These are phyloP conservation scores for Fusarium sp. DNA, from an alignment of 2,329 filamentous ascomycete species.

Conservation along the genomic window DNA sequence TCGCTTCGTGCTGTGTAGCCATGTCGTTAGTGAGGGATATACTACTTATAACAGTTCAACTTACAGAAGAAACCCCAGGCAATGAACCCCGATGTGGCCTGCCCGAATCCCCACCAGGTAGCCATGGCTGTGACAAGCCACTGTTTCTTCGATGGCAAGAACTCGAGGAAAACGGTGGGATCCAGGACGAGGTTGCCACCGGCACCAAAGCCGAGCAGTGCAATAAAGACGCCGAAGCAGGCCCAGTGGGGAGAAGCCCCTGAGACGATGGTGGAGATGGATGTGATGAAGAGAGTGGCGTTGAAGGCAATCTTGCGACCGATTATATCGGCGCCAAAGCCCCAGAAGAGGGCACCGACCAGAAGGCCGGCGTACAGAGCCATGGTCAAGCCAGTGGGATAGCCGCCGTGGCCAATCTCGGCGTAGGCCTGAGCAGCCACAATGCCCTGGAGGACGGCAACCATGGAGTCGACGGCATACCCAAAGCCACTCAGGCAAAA, in stretches of 20 bases:
- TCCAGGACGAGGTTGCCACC: conserved; percentile 78
- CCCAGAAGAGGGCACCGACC: conserved; percentile 74
- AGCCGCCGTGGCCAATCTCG: conserved; percentile 53
- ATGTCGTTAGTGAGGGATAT: not conserved
- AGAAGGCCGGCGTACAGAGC: conserved; percentile 67
- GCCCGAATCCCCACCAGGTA: conserved; percentile 65
- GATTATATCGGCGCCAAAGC: conserved; percentile 74
- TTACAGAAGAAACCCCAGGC: conserved; percentile 62
- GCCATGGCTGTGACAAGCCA: conserved; percentile 77
- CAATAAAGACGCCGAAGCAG: conserved; percentile 73
- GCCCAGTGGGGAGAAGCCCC: conserved; percentile 76
- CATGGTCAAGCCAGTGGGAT: conserved; percentile 67
- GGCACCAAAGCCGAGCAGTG: conserved; percentile 72
- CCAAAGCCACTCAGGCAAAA: conserved; percentile 75
- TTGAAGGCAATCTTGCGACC: conserved; percentile 78
- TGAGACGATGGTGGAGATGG: conserved; percentile 73
- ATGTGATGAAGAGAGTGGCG: conserved; percentile 71
- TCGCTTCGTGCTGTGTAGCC: conserved; percentile 5
- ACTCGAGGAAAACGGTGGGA: conserved; percentile 67
- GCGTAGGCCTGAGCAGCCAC: conserved; percentile 69
- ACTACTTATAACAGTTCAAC: not conserved
- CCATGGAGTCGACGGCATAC: conserved; percentile 64
- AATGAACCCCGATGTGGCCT: conserved; percentile 64
- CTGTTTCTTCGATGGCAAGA: conserved; percentile 67
- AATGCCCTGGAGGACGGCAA: conserved; percentile 72